Evolutionary conservation across 139 green algal species (phyloP).

Genomic region (Chlorella sp.): DNA sequence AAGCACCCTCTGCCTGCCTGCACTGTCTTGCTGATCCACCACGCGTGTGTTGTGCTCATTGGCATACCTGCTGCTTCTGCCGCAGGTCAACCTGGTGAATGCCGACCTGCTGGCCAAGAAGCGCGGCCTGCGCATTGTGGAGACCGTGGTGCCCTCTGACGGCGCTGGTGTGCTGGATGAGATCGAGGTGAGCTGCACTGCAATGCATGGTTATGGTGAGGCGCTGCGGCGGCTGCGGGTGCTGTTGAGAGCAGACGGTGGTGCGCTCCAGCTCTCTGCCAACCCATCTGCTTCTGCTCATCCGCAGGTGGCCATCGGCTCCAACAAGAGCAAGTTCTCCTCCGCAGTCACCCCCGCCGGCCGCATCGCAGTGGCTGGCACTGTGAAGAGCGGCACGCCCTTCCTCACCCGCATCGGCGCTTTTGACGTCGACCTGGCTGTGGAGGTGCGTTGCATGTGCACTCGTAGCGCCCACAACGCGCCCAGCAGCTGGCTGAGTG

Average conservation of each 20-base stretch:
- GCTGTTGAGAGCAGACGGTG: too few species aligned
- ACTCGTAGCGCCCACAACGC: not conserved
- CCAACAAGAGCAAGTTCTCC: slow-evolving; percentile 73
- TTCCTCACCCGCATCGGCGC: slow-evolving; percentile 90
- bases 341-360: slow-evolving; percentile 64
- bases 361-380: slow-evolving; percentile 81
- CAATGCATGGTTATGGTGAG: too few species aligned
- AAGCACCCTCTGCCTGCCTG: too few species aligned
- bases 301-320: slow-evolving; percentile 74
- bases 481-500: too few species aligned
- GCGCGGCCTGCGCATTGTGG: slow-evolving; percentile 82
- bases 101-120: slow-evolving; percentile 94
- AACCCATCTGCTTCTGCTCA: too few species aligned
- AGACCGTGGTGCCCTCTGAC: slow-evolving; percentile 61
- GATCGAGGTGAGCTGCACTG: slow-evolving; percentile 10
- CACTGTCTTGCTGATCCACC: too few species aligned
- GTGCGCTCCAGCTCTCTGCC: too few species aligned
- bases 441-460: slow-evolving; percentile 30
- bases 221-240: too few species aligned
- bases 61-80: too few species aligned
- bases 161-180: not conserved
- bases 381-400: slow-evolving; percentile 68
- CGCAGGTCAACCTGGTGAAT: slow-evolving; percentile 95
- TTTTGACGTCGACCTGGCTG: slow-evolving; percentile 89
- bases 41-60: too few species aligned